Evolutionary conservation across 1,284 basidiomycete genomes (phyloP).

Genomic region (Puccinia polysora): DNA sequence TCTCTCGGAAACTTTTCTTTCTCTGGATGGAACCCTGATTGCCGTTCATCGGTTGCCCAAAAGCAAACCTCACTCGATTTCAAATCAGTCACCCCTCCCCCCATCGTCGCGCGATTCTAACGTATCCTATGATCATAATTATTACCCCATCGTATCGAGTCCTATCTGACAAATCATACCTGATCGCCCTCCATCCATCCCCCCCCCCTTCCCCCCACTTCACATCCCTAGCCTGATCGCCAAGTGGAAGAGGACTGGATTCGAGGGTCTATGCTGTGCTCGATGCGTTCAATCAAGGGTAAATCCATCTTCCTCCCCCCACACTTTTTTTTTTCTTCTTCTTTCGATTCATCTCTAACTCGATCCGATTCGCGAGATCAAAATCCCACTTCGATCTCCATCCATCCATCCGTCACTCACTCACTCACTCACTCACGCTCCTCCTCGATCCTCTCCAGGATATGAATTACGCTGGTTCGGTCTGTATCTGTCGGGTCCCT

Average conservation of each 20-base stretch:
- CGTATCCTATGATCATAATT: too few species aligned
- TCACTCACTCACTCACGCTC: not conserved
- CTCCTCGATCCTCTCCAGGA: conserved; percentile 59
- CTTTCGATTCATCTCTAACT: not conserved
- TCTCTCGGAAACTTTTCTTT: not conserved
- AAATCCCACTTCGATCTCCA: not conserved
- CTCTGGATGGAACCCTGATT: not conserved
- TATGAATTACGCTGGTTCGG: conserved; percentile 99
- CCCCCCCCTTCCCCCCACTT: not conserved
- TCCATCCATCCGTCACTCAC: not conserved
- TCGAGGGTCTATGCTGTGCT: conserved; percentile 96
- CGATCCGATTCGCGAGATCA: conserved; percentile 39
- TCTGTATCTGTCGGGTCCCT: conserved; percentile 95
- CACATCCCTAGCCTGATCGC: conserved; percentile 73
- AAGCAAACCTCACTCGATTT: too few species aligned
- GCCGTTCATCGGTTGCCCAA: too few species aligned
- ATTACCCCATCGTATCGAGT: too few species aligned
- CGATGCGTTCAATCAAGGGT: conserved; percentile 93
- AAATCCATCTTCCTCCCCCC: conserved; percentile 48
- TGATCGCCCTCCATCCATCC: too few species aligned
- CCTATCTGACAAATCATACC: too few species aligned
- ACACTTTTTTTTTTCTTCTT: conserved; percentile 13
- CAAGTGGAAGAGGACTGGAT: conserved; percentile 98
- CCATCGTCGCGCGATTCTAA: too few species aligned
- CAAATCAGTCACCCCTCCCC: too few species aligned